phyloP scores from a whole-genome alignment of 257 asterid species.

The Gynochthodes officinalis region DNA sequence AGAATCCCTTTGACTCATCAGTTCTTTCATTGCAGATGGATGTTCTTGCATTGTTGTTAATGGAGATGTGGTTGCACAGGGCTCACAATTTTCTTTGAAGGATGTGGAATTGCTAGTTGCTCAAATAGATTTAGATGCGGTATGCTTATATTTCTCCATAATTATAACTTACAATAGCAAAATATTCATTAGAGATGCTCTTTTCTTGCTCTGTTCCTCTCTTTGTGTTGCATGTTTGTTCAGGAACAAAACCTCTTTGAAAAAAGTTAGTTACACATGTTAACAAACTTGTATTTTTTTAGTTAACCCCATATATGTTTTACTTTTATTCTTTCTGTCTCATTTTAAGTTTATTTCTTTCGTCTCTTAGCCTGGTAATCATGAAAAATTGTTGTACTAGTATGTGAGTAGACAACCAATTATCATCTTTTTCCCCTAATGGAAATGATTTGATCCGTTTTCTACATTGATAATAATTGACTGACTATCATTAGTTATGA shows the following conservation, averaged over 20 bases:
- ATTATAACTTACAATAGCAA: neutral
- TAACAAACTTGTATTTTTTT: neutral
- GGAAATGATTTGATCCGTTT: neutral
- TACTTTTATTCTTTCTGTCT: neutral
- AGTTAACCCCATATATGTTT: neutral
- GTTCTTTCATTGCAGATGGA: conserved; percentile 64
- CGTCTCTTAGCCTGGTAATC: neutral
- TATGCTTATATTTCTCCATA: conserved; percentile 29
- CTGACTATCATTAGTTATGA: neutral
- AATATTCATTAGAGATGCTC: neutral
- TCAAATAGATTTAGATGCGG: conserved; percentile 95
- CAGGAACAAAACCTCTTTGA: neutral
- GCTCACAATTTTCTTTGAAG: conserved; percentile 86
- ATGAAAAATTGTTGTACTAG: neutral
- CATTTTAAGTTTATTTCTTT: neutral
- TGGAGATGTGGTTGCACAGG: conserved; percentile 93
- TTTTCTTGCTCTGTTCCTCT: neutral
- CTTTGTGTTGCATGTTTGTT: neutral
- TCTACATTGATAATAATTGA: neutral
- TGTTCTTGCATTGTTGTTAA: conserved; percentile 88
- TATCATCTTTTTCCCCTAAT: neutral
- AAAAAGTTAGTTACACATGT: neutral
- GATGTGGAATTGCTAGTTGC: conserved; percentile 94
- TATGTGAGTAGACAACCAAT: neutral
- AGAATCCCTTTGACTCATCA: conserved; percentile 20